Percentiles rank a stretch among this genome's conserved stretches.
These are phyloP conservation scores for Mucor sp. DNA, from an alignment of 371 early-diverging fungal species.

Conservation along the genomic window DNA sequence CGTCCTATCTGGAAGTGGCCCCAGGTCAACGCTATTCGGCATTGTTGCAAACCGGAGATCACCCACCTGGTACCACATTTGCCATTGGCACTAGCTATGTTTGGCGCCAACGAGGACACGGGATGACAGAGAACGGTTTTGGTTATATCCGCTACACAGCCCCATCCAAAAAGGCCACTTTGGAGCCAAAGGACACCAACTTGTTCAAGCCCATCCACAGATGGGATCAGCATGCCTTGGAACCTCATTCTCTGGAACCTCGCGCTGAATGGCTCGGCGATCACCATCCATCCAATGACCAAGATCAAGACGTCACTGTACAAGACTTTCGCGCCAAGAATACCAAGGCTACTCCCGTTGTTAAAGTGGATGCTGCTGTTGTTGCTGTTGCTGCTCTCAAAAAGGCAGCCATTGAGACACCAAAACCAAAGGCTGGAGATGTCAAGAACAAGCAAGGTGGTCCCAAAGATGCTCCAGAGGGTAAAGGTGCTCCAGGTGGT, in stretches of 20 bases:
- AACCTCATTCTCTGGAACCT: not conserved
- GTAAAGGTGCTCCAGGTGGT: not conserved
- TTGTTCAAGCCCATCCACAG: not conserved
- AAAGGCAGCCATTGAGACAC: not conserved
- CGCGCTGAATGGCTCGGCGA: not conserved
- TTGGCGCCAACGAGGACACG: conserved; percentile 22
- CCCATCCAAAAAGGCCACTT: not conserved
- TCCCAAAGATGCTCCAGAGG: too few species aligned
- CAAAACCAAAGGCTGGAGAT: not conserved
- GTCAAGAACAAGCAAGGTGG: too few species aligned
- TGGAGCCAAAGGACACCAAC: not conserved
- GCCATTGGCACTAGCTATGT: conserved; percentile 28
- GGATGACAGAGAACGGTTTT: conserved; percentile 30
- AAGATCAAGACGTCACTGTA: not conserved
- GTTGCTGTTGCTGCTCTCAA: not conserved
- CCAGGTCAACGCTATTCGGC: conserved; percentile 39
- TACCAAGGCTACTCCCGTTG: not conserved
- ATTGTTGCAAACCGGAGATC: conserved; percentile 20
- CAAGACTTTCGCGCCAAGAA: not conserved
- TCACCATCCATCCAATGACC: not conserved
- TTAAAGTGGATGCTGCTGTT: not conserved
- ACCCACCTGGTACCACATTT: conserved; percentile 20
- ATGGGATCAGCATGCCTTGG: not conserved
- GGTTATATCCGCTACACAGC: conserved; percentile 24
- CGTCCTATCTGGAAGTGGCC: conserved; percentile 24